Conservation (phyloP, 2,329 filamentous ascomycete genomes). For the Exophiala aquamarina region DNA sequence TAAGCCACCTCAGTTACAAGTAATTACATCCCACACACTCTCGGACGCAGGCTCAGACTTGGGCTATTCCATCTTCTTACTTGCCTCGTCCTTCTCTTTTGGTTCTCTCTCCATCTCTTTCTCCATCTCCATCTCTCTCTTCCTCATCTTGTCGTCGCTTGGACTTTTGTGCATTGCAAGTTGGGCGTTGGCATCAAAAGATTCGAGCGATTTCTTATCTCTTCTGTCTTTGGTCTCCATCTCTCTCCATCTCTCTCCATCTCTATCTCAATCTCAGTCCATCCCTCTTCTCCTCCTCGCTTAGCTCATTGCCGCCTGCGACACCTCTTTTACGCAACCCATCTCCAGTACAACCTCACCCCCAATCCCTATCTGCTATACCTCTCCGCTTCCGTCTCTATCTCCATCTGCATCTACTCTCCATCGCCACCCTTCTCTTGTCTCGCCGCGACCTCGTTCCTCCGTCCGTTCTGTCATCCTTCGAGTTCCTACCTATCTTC, state of each 20-base stretch:
- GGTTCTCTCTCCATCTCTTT: conserved; percentile 1
- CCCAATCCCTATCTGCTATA: not conserved
- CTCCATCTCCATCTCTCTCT: conserved; percentile 9
- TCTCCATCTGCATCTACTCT: conserved; percentile 1
- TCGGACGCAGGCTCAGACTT: not conserved
- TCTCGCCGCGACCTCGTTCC: conserved; percentile 17
- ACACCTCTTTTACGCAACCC: conserved; percentile 25
- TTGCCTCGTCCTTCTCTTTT: not conserved
- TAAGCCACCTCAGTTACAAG: no score
- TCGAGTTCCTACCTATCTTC: conserved; percentile 15
- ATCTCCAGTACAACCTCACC: conserved; percentile 25
- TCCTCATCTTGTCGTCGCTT: conserved; percentile 7
- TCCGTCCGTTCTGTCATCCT: conserved; percentile 9
- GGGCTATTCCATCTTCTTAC: not conserved
- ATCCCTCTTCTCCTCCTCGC: conserved; percentile 7
- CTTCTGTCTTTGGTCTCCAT: conserved; percentile 19
- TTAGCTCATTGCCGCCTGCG: conserved; percentile 16
- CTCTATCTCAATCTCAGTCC: not conserved
- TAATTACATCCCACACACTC: not conserved
- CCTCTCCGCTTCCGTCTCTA: not conserved
- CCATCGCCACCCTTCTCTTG: conserved; percentile 10
- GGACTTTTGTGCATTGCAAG: conserved; percentile 26
- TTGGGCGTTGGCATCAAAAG: conserved; percentile 22
- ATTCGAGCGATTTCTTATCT: conserved; percentile 28
- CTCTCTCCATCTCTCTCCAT: conserved; percentile 12